These are phyloP conservation scores for Xylaria sp. DNA, from an alignment of 2,329 filamentous ascomycete genomes.

Conservation along the genomic window DNA sequence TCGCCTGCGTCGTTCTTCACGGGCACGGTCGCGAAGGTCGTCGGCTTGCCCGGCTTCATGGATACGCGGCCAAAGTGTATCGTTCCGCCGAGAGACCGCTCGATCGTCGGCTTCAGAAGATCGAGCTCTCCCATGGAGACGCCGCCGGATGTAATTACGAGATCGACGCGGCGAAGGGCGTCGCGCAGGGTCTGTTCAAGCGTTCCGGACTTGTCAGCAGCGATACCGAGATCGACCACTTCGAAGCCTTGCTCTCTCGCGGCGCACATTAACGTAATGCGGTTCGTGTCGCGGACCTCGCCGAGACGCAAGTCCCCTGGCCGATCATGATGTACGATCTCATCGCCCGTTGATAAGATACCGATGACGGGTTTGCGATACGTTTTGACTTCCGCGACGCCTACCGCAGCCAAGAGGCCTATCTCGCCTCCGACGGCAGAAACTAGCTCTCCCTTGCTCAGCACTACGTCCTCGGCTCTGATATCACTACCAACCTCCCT, in stretches of 20 bases:
- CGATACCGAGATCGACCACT: slow-evolving; percentile 87
- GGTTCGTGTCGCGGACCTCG: slow-evolving; percentile 93
- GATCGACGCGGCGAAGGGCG: slow-evolving; percentile 78
- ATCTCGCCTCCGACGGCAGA: slow-evolving; percentile 91
- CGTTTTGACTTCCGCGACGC: slow-evolving; percentile 75
- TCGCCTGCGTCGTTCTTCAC: slow-evolving; percentile 67
- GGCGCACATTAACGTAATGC: slow-evolving; percentile 86
- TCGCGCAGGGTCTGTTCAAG: slow-evolving; percentile 82
- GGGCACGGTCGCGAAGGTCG: slow-evolving; percentile 92
- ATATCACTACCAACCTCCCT: slow-evolving; percentile 93
- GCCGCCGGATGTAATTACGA: slow-evolving; percentile 91
- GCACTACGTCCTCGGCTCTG: slow-evolving; percentile 72
- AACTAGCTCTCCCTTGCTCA: slow-evolving; percentile 83
- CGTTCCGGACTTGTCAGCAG: slow-evolving; percentile 75
- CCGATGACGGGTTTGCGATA: slow-evolving; percentile 84
- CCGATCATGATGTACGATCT: slow-evolving; percentile 81
- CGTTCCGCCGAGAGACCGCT: slow-evolving; percentile 86
- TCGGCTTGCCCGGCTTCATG: slow-evolving; percentile 99
- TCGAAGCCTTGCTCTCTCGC: slow-evolving; percentile 79
- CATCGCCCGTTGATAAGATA: slow-evolving; percentile 92
- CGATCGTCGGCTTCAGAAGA: slow-evolving; percentile 94
- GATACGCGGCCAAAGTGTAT: slow-evolving; percentile 96
- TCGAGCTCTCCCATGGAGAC: slow-evolving; percentile 99
- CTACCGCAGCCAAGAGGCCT: slow-evolving; percentile 87
- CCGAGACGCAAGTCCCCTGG: slow-evolving; percentile 74